These are phyloP conservation scores for Dactylellina drechsleri DNA, from an alignment of 2,329 filamentous ascomycete genomes.

Conservation along the genomic window DNA sequence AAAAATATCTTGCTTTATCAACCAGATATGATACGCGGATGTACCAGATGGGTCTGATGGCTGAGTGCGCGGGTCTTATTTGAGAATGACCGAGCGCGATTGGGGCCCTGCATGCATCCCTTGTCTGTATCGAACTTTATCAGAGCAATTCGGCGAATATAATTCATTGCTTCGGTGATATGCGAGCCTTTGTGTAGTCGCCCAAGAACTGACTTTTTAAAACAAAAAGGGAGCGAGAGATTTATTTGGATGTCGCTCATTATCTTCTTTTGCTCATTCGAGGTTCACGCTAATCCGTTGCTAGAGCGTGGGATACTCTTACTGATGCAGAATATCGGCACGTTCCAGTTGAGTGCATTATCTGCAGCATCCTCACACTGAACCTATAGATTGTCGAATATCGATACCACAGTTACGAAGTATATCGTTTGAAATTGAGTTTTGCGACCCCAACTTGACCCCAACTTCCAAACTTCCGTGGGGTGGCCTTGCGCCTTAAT, in stretches of 20 bases:
- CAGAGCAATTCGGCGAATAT: slow-evolving; percentile 49
- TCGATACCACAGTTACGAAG: slow-evolving; percentile 15
- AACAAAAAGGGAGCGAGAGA: slow-evolving; percentile 10
- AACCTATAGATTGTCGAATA: slow-evolving; percentile 26
- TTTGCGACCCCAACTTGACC: background rate
- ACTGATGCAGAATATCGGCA: slow-evolving; percentile 17
- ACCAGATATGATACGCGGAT: background rate
- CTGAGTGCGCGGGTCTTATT: slow-evolving; percentile 39
- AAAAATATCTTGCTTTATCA: no score
- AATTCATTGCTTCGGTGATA: slow-evolving; percentile 42
- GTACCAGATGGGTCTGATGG: slow-evolving; percentile 15
- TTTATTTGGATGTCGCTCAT: background rate
- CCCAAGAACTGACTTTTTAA: background rate
- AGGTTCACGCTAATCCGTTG: background rate
- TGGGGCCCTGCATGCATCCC: slow-evolving; percentile 39
- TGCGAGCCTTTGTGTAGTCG: slow-evolving; percentile 31
- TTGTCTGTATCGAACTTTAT: slow-evolving; percentile 44
- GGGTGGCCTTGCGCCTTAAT: slow-evolving; percentile 5
- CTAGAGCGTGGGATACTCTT: slow-evolving; percentile 27
- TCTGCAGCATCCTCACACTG: slow-evolving; percentile 26
- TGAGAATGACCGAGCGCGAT: slow-evolving; percentile 48
- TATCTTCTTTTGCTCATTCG: slow-evolving; percentile 4
- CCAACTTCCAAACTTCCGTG: slow-evolving; percentile 10
- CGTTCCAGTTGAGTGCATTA: slow-evolving; percentile 16
- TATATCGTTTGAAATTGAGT: background rate